Percentiles rank a stretch among this genome's conserved stretches.
Evolutionary conservation across 768 basidiomycete genomes (phyloP).

Genomic region (Leucocoprinus sp.): DNA sequence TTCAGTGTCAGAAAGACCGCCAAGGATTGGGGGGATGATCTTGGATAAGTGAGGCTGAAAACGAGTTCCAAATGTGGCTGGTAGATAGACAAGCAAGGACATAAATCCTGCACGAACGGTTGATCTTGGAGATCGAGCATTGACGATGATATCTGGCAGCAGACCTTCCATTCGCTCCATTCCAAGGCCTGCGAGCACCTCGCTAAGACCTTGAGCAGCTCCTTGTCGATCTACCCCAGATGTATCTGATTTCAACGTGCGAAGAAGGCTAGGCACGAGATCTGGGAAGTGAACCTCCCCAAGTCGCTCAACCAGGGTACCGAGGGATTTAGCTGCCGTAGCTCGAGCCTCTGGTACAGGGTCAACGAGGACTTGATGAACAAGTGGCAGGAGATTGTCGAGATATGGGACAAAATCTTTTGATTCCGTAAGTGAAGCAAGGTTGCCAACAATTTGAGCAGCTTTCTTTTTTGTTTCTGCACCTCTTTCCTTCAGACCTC

Average conservation of each 20-base stretch:
- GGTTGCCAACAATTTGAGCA: conserved; percentile 95
- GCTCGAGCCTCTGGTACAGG: conserved; percentile 97
- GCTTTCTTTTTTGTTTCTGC: conserved; percentile 95
- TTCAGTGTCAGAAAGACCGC: conserved; percentile 85
- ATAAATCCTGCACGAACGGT: conserved; percentile 98
- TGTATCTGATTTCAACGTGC: conserved; percentile 85
- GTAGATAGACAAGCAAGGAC: conserved; percentile 91
- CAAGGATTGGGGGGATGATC: conserved; percentile 88
- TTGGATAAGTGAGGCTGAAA: conserved; percentile 95
- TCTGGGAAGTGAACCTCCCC: conserved; percentile 95
- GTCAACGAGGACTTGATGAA: conserved; percentile 88
- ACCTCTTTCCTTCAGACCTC: conserved; percentile 85
- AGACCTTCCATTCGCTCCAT: conserved; percentile 94
- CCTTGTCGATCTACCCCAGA: conserved; percentile 97
- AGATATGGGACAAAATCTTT: conserved; percentile 95
- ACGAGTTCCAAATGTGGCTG: conserved; percentile 91
- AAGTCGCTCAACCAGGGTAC: conserved; percentile 92
- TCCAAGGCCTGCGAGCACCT: conserved; percentile 92
- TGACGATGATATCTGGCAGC: conserved; percentile 87
- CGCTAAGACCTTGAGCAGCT: conserved; percentile 93
- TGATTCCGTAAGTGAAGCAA: conserved; percentile 81
- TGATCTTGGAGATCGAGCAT: conserved; percentile 80
- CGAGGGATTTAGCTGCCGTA: conserved; percentile 93
- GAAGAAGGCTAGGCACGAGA: conserved; percentile 80
- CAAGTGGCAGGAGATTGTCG: conserved; percentile 78